Conservation (phyloP, 75 land plant genomes). For the Picea sitchensis region DNA sequence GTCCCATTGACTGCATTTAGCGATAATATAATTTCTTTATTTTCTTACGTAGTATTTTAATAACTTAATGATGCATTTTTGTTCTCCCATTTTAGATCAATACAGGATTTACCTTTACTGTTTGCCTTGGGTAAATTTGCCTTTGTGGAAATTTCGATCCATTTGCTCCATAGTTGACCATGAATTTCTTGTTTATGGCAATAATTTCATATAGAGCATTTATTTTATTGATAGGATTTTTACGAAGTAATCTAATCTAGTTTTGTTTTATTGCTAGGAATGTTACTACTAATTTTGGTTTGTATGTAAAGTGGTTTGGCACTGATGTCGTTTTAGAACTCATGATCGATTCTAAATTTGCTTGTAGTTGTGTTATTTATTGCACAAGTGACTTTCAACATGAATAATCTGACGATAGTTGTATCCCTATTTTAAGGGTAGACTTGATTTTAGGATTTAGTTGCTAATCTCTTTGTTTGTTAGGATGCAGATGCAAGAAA, state of each 20-base stretch:
- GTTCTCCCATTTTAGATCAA: not conserved
- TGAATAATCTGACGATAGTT: not conserved
- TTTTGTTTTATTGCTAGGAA: no score
- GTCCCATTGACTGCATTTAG: no score
- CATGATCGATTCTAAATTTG: not conserved
- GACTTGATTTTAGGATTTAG: no score
- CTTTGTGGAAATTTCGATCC: not conserved
- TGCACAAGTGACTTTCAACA: not conserved
- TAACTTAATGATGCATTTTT: no score
- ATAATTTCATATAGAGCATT: no score
- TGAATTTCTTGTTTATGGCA: not conserved
- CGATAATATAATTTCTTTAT: no score
- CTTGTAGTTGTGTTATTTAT: no score
- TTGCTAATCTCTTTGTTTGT: constrained; percentile 2
- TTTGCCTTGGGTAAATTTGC: not conserved
- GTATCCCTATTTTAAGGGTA: not conserved
- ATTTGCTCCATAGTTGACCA: not conserved
- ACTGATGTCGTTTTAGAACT: not conserved
- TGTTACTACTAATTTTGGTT: no score
- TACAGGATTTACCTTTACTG: not conserved
- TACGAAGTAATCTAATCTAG: not conserved
- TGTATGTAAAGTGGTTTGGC: no score
- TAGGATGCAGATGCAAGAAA: constrained; percentile 80
- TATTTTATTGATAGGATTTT: not conserved
- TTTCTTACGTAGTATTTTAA: no score